Evolutionary conservation across 176 grass and related monocot genomes (phyloP).

Genomic region (Carex cristatella): DNA sequence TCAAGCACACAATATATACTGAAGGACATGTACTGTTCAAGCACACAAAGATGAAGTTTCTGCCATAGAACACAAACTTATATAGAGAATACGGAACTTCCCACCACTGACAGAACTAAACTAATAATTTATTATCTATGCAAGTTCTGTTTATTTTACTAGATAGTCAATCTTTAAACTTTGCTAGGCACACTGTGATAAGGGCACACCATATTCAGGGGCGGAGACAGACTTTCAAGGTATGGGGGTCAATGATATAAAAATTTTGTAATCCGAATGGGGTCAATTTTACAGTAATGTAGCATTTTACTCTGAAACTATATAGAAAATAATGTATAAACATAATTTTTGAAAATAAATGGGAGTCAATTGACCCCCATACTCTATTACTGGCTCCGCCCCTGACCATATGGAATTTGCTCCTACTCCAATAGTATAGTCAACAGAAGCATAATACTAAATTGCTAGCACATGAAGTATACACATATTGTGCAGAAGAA

Average conservation of each 20-base stretch:
- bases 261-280: too few relatives aligned
- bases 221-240: too few relatives aligned
- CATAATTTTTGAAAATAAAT: too few relatives aligned
- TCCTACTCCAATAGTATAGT: neutral
- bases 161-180: neutral
- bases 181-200: neutral
- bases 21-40: too few relatives aligned
- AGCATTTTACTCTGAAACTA: too few relatives aligned
- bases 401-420: neutral
- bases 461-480: neutral
- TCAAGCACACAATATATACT: too few relatives aligned
- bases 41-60: neutral
- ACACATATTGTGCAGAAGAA: neutral
- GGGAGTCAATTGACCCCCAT: too few relatives aligned
- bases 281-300: too few relatives aligned
- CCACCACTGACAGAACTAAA: neutral
- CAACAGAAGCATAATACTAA: neutral
- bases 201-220: neutral
- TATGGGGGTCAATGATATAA: too few relatives aligned
- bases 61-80: neutral
- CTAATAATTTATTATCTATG: neutral
- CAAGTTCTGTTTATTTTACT: neutral
- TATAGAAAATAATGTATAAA: too few relatives aligned
- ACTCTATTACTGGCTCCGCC: too few relatives aligned
- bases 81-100: neutral